A percentile compares a stretch with the other conserved stretches of the same genome.
These are phyloP conservation scores for Euphorbia lathyris DNA, from an alignment of 345 rosid genomes.

Conservation along the genomic window DNA sequence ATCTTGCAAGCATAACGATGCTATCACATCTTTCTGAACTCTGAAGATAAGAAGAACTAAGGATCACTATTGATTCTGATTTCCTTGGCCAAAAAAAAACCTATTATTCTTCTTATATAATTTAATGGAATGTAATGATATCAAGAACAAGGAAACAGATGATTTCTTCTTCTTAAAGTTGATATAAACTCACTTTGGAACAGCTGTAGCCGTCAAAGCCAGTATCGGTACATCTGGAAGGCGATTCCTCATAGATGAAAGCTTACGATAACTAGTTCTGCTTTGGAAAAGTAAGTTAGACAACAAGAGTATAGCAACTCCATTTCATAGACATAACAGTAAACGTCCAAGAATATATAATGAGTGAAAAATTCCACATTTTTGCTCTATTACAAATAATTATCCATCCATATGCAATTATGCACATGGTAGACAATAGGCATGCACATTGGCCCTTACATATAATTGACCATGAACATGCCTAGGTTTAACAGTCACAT, in stretches of 20 bases:
- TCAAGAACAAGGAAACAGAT: not conserved
- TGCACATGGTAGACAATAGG: not conserved
- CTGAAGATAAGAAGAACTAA: constrained; percentile 41
- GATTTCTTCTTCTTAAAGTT: not conserved
- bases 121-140: not conserved
- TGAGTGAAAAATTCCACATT: not conserved
- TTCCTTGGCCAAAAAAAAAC: constrained; percentile 7
- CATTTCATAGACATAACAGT: not conserved
- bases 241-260: constrained; percentile 69
- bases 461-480: too few species aligned
- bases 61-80: constrained; percentile 1
- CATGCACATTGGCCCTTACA: not conserved
- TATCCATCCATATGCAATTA: not conserved
- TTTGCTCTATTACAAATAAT: not conserved
- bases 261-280: constrained; percentile 88
- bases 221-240: constrained; percentile 77
- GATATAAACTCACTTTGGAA: constrained; percentile 63
- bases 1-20: constrained; percentile 64
- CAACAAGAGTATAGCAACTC: not conserved
- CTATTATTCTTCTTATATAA: not conserved
- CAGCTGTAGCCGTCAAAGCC: constrained; percentile 97
- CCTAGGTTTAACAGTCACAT: not conserved
- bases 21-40: constrained; percentile 85
- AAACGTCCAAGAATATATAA: constrained; percentile 7
- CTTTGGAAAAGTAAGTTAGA: constrained; percentile 10